phyloP scores from a whole-genome alignment of 306 rosid genomes.

The Comarum palustre region DNA sequence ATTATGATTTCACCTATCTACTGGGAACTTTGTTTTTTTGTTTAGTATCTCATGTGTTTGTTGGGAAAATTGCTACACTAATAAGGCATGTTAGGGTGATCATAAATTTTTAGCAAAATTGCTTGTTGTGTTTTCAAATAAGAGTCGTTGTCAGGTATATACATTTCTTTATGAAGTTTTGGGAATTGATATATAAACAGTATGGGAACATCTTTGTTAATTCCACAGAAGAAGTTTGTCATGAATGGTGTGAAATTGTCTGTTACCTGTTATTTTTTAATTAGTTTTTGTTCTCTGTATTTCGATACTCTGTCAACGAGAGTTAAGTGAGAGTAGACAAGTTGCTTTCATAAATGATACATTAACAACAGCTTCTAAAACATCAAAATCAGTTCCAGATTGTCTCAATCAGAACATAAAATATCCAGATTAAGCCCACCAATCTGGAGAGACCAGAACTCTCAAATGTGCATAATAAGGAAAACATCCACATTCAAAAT shows the following conservation, averaged over 20 bases:
- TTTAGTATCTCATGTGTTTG: background rate
- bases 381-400: background rate
- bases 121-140: background rate
- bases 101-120: background rate
- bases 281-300: background rate
- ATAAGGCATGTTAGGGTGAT: background rate
- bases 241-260: background rate
- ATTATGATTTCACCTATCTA: background rate
- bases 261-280: no score
- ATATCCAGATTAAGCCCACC: background rate
- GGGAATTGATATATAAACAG: background rate
- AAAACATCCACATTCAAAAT: background rate
- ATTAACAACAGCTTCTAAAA: constrained; percentile 5
- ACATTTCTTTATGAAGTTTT: background rate
- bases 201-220: background rate
- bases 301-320: background rate
- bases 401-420: background rate
- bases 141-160: background rate
- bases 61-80: background rate
- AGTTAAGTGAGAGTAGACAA: background rate
- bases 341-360: background rate
- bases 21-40: background rate
- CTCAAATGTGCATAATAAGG: background rate
- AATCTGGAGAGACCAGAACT: background rate
- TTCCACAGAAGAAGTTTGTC: background rate